phyloP scores from a whole-genome alignment of 345 rosid genomes.

The Litchi chinensis region DNA sequence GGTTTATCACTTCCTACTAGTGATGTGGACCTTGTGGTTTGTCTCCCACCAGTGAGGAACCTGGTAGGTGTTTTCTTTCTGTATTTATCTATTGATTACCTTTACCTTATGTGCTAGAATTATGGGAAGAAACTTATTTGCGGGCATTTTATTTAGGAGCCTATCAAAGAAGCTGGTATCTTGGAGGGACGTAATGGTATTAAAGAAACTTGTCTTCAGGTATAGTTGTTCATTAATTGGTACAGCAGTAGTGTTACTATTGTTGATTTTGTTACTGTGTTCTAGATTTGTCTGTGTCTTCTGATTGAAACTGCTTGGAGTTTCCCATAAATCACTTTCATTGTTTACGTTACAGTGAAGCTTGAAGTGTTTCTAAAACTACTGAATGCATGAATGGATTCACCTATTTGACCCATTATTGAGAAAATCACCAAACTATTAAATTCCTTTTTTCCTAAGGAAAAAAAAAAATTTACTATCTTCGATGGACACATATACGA shows the following conservation, averaged over 20 bases:
- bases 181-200: conserved; percentile 99
- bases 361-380: neutral
- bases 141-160: conserved; percentile 58
- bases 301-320: neutral
- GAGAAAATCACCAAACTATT: conserved; percentile 5
- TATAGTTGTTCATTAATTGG: conserved; percentile 30
- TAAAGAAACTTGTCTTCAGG: conserved; percentile 99
- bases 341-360: neutral
- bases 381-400: neutral
- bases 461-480: too few species aligned
- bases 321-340: neutral
- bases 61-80: conserved; percentile 54
- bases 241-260: conserved; percentile 15
- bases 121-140: conserved; percentile 34
- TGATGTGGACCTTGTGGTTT: conserved; percentile 98
- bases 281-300: neutral
- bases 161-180: conserved; percentile 98
- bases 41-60: conserved; percentile 98
- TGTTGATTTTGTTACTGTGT: conserved; percentile 13
- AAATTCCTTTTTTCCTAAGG: neutral
- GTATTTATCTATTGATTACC: conserved; percentile 1
- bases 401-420: neutral
- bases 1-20: conserved; percentile 96
- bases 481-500: neutral
- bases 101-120: conserved; percentile 20